Evolutionary conservation across 306 rosid species (phyloP).

Genomic region (Cucumis sativus): DNA sequence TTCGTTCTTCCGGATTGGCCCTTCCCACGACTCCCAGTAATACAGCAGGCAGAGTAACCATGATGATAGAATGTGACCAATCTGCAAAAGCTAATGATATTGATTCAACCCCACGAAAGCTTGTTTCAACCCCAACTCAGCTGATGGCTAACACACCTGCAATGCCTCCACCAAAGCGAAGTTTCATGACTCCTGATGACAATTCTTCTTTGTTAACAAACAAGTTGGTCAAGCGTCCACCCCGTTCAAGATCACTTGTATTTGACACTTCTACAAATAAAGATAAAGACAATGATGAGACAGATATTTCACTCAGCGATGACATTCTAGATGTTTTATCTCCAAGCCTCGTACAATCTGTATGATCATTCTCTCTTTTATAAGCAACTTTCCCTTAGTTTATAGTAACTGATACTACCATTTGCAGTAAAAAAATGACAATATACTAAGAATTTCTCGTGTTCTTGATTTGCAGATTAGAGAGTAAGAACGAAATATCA

Average conservation of each 20-base stretch:
- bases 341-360: conserved; percentile 52
- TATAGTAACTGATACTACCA: background rate
- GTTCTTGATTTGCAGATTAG: conserved; percentile 42
- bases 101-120: conserved; percentile 42
- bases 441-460: background rate
- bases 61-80: conserved; percentile 18
- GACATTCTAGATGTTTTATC: conserved; percentile 46
- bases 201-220: conserved; percentile 17
- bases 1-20: background rate
- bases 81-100: background rate
- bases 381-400: background rate
- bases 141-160: conserved; percentile 60
- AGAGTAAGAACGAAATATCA: conserved; percentile 49
- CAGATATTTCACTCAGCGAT: conserved; percentile 20
- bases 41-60: conserved; percentile 6
- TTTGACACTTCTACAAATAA: conserved; percentile 60
- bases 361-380: conserved; percentile 19
- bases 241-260: conserved; percentile 46
- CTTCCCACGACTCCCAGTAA: conserved; percentile 34
- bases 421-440: background rate
- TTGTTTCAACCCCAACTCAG: conserved; percentile 36
- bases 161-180: conserved; percentile 34
- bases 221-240: conserved; percentile 45
- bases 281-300: conserved; percentile 11
- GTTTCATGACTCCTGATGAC: conserved; percentile 41